A percentile compares a stretch with the other conserved stretches of the same genome.
Conservation (phyloP, 108 stramenopile species). For the Skeletonema menzelii region DNA sequence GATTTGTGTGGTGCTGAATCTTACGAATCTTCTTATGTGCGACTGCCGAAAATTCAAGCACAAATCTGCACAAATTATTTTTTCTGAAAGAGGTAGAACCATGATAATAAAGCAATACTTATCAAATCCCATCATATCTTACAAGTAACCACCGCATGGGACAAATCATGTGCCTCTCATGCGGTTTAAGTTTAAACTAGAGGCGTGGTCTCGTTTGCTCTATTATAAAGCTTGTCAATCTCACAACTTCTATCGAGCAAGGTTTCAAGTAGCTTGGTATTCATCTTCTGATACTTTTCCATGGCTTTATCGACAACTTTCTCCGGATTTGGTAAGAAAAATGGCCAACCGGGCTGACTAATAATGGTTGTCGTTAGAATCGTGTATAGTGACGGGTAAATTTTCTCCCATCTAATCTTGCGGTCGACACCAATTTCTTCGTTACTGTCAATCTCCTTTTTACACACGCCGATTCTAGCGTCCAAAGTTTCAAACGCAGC, state of each 20-base stretch:
- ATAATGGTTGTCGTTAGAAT: neutral
- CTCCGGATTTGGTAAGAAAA: neutral
- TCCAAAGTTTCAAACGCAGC: neutral
- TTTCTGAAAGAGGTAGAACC: too few relatives aligned
- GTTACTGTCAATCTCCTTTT: neutral
- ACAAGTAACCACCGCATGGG: too few relatives aligned
- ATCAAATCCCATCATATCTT: too few relatives aligned
- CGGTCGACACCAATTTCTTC: neutral
- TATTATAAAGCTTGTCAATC: neutral
- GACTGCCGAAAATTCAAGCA: too few relatives aligned
- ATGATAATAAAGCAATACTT: too few relatives aligned
- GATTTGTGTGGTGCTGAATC: too few relatives aligned
- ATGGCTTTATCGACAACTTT: neutral
- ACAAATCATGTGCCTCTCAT: neutral
- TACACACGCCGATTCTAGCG: neutral
- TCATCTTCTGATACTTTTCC: neutral
- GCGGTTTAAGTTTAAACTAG: neutral
- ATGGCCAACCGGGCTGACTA: neutral
- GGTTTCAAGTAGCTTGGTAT: neutral
- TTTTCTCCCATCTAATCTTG: constrained; percentile 1
- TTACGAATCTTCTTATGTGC: too few relatives aligned
- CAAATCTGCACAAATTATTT: too few relatives aligned
- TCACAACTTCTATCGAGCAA: neutral
- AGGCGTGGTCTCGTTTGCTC: neutral
- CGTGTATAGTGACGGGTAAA: neutral